Percentiles rank a stretch among this genome's conserved stretches.
Conservation (phyloP, 108 stramenopile species). For the Aureococcus anophagefferens region DNA sequence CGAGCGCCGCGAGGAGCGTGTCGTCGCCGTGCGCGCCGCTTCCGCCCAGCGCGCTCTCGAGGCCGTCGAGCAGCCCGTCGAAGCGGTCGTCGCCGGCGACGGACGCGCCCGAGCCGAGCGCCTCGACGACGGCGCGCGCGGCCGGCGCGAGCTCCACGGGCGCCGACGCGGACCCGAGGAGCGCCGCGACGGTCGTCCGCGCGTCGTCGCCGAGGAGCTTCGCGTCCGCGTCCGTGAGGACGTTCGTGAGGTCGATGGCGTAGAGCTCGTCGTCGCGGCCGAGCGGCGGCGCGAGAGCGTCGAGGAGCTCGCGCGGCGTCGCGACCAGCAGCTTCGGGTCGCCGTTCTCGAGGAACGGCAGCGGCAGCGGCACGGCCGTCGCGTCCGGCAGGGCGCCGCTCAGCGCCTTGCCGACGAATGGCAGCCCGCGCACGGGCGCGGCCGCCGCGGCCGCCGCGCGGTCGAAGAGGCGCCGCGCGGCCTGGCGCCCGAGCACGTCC, state of each 20-base stretch:
- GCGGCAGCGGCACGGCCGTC: slow-evolving; percentile 20
- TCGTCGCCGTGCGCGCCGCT: no score
- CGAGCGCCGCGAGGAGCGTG: no score
- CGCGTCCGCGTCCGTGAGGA: background rate
- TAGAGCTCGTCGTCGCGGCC: slow-evolving; percentile 69
- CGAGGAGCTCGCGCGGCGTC: slow-evolving; percentile 54
- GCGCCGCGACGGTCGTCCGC: no score
- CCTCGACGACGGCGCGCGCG: no score
- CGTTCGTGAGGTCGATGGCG: slow-evolving; percentile 64
- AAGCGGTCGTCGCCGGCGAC: no score
- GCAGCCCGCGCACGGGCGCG: slow-evolving; percentile 58
- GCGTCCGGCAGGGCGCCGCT: slow-evolving; percentile 36
- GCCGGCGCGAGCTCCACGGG: no score
- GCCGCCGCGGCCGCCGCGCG: slow-evolving; percentile 22
- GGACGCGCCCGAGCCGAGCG: no score
- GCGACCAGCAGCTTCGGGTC: slow-evolving; percentile 29
- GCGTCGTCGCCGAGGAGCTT: no score
- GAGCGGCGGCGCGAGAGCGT: slow-evolving; percentile 63
- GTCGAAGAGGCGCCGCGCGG: background rate
- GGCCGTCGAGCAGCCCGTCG: no score
- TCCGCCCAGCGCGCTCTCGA: no score
- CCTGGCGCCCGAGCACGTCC: background rate
- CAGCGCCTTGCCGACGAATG: slow-evolving; percentile 15
- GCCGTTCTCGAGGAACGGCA: no score
- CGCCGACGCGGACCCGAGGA: no score